phyloP scores from a whole-genome alignment of 805 yeast species.

The Candida nanaspora region DNA sequence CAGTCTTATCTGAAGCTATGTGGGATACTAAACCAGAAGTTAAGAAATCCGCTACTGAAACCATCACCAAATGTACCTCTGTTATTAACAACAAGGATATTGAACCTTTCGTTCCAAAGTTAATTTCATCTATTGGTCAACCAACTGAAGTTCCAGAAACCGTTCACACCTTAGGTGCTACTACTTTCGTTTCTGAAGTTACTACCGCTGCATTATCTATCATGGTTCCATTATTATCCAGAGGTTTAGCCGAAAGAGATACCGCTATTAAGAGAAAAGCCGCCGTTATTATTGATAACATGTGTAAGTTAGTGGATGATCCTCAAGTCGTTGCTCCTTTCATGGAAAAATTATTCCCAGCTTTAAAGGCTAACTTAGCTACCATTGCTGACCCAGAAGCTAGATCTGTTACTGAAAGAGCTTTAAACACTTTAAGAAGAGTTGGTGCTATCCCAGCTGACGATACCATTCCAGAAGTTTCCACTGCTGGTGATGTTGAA shows the following conservation, averaged over 20 bases:
- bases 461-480: conserved; percentile 91
- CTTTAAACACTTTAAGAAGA: conserved; percentile 94
- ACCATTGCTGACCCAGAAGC: conserved; percentile 99
- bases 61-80: conserved; percentile 94
- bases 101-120: conserved; percentile 96
- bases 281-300: conserved; percentile 99
- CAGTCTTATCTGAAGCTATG: conserved; percentile 98
- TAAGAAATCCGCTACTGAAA: conserved; percentile 90
- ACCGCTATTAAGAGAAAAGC: conserved; percentile 99
- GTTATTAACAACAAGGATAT: conserved; percentile 99
- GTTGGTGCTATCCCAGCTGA: conserved; percentile 94
- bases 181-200: conserved; percentile 98
- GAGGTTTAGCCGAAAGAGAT: conserved; percentile 99
- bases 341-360: conserved; percentile 92
- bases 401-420: conserved; percentile 96
- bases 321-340: conserved; percentile 99
- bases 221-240: conserved; percentile 97
- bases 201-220: conserved; percentile 98
- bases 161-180: conserved; percentile 98
- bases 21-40: conserved; percentile 99
- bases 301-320: conserved; percentile 99
- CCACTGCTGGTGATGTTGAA: conserved; percentile 94
- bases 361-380: conserved; percentile 87
- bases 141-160: conserved; percentile 98
- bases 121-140: conserved; percentile 93